A percentile compares a stretch with the other conserved stretches of the same genome.
These are phyloP conservation scores for Parsonsia alboflavescens DNA, from an alignment of 257 asterid genomes.

Conservation along the genomic window DNA sequence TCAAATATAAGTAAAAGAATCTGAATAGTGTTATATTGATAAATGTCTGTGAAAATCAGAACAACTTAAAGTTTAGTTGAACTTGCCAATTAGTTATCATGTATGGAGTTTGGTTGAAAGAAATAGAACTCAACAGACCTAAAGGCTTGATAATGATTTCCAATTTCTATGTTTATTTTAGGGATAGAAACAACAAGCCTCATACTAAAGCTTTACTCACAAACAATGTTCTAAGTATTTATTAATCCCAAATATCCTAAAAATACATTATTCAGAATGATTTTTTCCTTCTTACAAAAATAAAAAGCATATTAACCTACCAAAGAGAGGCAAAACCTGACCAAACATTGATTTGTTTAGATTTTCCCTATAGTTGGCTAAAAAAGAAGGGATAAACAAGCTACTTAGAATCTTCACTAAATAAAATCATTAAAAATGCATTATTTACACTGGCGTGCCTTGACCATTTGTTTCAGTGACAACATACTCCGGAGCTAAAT, in stretches of 20 bases:
- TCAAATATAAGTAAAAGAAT: neutral
- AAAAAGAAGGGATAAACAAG: too few relatives aligned
- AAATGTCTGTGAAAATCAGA: conserved; percentile 8
- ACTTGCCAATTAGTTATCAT: neutral
- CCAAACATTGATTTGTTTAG: neutral
- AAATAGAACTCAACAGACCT: neutral
- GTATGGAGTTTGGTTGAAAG: neutral
- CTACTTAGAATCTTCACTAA: too few relatives aligned
- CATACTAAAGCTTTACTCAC: neutral
- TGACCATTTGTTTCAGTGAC: neutral
- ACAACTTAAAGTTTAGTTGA: neutral
- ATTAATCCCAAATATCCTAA: neutral
- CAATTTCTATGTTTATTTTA: neutral
- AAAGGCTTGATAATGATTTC: neutral
- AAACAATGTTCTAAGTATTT: neutral
- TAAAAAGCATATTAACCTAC: too few relatives aligned
- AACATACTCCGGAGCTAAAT: neutral
- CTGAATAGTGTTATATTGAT: conserved; percentile 9
- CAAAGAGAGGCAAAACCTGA: neutral
- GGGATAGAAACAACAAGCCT: neutral
- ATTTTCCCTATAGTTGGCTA: neutral
- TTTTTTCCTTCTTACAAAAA: too few relatives aligned
- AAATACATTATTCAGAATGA: neutral
- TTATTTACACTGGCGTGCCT: neutral
- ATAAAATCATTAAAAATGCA: neutral